Percentiles rank a stretch among this genome's conserved stretches.
These are phyloP conservation scores for Rosa lucieae DNA, from an alignment of 306 rosid species.

Conservation along the genomic window DNA sequence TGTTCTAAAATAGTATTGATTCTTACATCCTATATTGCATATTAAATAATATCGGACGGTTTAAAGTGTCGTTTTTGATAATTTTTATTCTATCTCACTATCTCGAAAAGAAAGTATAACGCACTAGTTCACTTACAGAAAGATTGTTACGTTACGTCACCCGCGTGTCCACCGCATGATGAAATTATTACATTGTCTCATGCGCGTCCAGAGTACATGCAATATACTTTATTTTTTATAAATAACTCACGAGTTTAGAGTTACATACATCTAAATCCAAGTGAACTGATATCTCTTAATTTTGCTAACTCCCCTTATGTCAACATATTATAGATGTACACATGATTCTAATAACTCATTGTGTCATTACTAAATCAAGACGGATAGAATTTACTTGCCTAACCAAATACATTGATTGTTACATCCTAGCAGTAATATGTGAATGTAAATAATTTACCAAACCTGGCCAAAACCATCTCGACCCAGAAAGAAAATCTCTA, in stretches of 20 bases:
- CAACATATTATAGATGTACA: too few species aligned
- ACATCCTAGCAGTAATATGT: not conserved
- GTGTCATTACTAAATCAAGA: not conserved
- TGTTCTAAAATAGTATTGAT: too few species aligned
- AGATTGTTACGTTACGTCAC: not conserved
- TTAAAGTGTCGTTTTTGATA: not conserved
- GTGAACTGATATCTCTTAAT: not conserved
- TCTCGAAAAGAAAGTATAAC: too few species aligned
- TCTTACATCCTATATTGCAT: too few species aligned
- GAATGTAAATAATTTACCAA: constrained; percentile 2
- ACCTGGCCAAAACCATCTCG: not conserved
- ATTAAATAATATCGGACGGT: too few species aligned
- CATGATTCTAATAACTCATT: not conserved
- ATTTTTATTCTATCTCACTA: not conserved
- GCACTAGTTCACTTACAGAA: not conserved
- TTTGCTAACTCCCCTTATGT: not conserved
- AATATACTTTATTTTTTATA: not conserved
- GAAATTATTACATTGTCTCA: not conserved
- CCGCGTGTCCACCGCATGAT: not conserved
- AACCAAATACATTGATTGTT: not conserved
- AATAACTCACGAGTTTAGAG: not conserved
- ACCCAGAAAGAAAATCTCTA: not conserved
- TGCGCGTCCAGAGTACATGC: not conserved
- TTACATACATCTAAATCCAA: not conserved
- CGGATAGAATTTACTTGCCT: not conserved